Percentiles rank a stretch among this genome's conserved stretches.
These are phyloP conservation scores for Francoa sonchifolia DNA, from an alignment of 441 rosid species.

Conservation along the genomic window DNA sequence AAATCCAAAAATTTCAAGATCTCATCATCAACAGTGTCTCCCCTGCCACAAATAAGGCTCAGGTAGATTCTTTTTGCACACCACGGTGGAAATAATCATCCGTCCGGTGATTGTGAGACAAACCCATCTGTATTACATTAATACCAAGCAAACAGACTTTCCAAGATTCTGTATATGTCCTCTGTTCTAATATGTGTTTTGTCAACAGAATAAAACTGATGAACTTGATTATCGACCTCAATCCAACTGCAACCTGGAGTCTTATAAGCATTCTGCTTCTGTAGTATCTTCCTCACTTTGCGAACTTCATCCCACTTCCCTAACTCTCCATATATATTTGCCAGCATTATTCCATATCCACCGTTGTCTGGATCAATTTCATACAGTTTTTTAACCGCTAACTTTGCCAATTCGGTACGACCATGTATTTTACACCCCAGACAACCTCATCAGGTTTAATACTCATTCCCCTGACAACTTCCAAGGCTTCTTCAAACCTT, in stretches of 20 bases:
- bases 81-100: too few relatives aligned
- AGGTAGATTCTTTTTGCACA: too few relatives aligned
- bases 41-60: too few relatives aligned
- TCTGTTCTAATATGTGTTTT: slow-evolving; percentile 41
- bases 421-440: slow-evolving; percentile 51
- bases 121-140: too few relatives aligned
- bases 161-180: slow-evolving; percentile 37
- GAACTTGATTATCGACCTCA: slow-evolving; percentile 46
- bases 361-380: slow-evolving; percentile 58
- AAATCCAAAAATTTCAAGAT: too few relatives aligned
- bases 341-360: slow-evolving; percentile 61
- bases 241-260: slow-evolving; percentile 89
- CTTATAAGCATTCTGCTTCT: slow-evolving; percentile 46
- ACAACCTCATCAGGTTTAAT: slow-evolving; percentile 53
- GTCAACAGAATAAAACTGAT: slow-evolving; percentile 58
- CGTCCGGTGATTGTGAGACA: too few relatives aligned
- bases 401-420: slow-evolving; percentile 45
- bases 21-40: too few relatives aligned
- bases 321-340: slow-evolving; percentile 52
- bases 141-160: slow-evolving; percentile 25
- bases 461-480: slow-evolving; percentile 29
- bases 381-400: slow-evolving; percentile 44
- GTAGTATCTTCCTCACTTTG: slow-evolving; percentile 45
- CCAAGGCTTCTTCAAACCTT: slow-evolving; percentile 38
- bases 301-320: slow-evolving; percentile 72